A percentile compares a stretch with the other conserved stretches of the same genome.
These are phyloP conservation scores for Leccinum imitatum DNA, from an alignment of 768 basidiomycete species.

Conservation along the genomic window DNA sequence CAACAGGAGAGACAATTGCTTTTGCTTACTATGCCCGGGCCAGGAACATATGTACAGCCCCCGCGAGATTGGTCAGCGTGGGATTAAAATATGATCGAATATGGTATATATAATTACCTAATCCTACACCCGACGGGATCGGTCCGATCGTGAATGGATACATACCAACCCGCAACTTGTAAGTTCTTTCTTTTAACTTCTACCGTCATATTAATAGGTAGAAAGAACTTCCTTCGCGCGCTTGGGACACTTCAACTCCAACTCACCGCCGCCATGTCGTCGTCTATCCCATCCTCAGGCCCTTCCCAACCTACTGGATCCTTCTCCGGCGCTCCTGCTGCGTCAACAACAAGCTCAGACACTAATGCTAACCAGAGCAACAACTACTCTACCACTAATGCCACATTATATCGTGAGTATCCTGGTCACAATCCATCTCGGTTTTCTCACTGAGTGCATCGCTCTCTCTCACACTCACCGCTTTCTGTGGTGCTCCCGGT, in stretches of 20 bases:
- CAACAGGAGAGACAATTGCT: neutral
- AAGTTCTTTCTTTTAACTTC: neutral
- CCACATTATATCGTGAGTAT: constrained; percentile 31
- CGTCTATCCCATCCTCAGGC: constrained; percentile 1
- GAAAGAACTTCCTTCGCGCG: constrained; percentile 1
- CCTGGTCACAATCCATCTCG: neutral
- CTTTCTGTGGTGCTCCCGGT: neutral
- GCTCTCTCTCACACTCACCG: constrained; percentile 10
- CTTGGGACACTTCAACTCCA: neutral
- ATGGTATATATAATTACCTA: neutral
- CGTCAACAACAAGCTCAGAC: neutral
- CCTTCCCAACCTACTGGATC: neutral
- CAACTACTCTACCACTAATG: constrained; percentile 17
- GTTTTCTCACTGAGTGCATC: constrained; percentile 21
- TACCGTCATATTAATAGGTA: constrained; percentile 20
- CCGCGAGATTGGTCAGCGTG: neutral
- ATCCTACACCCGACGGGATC: constrained; percentile 3
- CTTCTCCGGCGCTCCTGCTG: neutral
- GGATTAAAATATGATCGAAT: neutral
- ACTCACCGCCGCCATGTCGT: constrained; percentile 7
- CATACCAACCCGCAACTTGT: constrained; percentile 1
- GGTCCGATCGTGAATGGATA: neutral
- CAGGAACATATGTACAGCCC: neutral
- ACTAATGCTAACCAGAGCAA: neutral
- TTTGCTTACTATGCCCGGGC: no score